These are phyloP conservation scores for Phaeotremella fagi DNA, from an alignment of 768 basidiomycete species.

Conservation along the genomic window DNA sequence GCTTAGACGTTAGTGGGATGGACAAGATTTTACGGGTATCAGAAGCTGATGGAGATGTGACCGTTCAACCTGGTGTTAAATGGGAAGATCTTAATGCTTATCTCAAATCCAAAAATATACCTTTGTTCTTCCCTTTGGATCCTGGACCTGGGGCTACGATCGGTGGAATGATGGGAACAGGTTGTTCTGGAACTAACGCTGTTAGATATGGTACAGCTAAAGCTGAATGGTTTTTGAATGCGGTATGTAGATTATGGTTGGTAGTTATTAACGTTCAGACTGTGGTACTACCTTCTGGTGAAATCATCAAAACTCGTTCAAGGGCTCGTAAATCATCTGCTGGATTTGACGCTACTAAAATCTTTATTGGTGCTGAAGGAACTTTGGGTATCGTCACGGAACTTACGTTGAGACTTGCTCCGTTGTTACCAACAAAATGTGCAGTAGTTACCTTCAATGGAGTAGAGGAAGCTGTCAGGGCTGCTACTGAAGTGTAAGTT, in stretches of 20 bases:
- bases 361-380: constrained; percentile 86
- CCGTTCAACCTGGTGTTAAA: constrained; percentile 48
- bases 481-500: constrained; percentile 67
- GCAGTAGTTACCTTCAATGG: constrained; percentile 82
- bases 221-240: constrained; percentile 79
- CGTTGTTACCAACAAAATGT: constrained; percentile 73
- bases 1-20: constrained; percentile 74
- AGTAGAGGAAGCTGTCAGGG: constrained; percentile 69
- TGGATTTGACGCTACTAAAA: constrained; percentile 79
- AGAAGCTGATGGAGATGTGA: constrained; percentile 45
- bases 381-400: constrained; percentile 87
- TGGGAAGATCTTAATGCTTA: constrained; percentile 46
- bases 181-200: constrained; percentile 72
- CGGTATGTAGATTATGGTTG: constrained; percentile 52
- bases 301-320: constrained; percentile 80
- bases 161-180: constrained; percentile 83
- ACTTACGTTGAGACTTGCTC: constrained; percentile 77
- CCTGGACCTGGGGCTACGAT: constrained; percentile 73
- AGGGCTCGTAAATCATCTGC: constrained; percentile 66
- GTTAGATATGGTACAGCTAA: constrained; percentile 76
- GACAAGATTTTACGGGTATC: constrained; percentile 60
- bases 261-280: constrained; percentile 55
- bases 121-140: constrained; percentile 78
- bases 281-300: constrained; percentile 79
- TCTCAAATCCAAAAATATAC: constrained; percentile 66